A percentile compares a stretch with the other conserved stretches of the same genome.
phyloP scores from a whole-genome alignment of 2,329 filamentous ascomycete genomes.

The Botrytis squamosa region DNA sequence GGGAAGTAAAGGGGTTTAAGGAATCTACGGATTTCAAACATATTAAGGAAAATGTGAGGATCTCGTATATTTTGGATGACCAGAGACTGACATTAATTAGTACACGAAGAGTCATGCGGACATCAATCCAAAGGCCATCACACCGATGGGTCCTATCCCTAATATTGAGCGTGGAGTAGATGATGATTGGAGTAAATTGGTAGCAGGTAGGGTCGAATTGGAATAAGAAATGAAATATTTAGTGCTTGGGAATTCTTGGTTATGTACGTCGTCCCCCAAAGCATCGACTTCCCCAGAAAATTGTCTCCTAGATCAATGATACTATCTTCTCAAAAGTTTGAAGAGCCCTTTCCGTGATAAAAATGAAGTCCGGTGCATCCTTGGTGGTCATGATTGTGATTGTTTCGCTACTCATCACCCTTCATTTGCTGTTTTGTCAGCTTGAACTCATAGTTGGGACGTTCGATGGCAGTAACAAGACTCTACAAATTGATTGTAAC shows the following conservation, averaged over 20 bases:
- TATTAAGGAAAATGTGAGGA: constrained; percentile 51
- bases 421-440: background rate
- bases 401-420: background rate
- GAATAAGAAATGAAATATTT: constrained; percentile 69
- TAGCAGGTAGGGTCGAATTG: constrained; percentile 79
- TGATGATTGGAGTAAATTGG: constrained; percentile 51
- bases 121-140: constrained; percentile 70
- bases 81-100: constrained; percentile 49
- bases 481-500: background rate
- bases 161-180: constrained; percentile 69
- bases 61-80: background rate
- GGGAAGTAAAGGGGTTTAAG: constrained; percentile 56
- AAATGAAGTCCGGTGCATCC: background rate
- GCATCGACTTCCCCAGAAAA: background rate
- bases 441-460: background rate
- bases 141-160: constrained; percentile 79
- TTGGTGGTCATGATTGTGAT: background rate
- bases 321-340: background rate
- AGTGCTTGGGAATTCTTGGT: background rate
- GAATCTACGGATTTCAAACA: constrained; percentile 35
- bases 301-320: background rate
- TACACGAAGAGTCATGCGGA: constrained; percentile 81
- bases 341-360: background rate
- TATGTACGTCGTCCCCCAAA: background rate
- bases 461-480: background rate